Conservation (phyloP, 257 asterid species). For the Solanum pimpinellifolium region DNA sequence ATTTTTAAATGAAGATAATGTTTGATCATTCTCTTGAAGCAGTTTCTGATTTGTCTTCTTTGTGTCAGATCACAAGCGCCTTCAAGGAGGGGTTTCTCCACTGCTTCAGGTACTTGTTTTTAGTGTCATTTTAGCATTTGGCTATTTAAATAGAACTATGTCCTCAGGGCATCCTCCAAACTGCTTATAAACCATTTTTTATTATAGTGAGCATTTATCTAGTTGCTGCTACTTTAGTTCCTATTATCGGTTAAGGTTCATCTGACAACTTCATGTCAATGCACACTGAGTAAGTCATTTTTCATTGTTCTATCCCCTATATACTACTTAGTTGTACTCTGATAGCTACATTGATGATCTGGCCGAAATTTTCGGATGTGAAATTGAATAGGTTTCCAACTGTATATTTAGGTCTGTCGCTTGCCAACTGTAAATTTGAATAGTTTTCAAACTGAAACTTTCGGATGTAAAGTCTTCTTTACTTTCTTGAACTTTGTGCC, state of each 20-base stretch:
- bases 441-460: not conserved
- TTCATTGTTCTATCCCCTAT: not conserved
- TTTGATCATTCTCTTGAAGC: not conserved
- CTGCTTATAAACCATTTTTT: not conserved
- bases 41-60: not conserved
- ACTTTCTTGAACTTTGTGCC: not conserved
- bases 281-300: not conserved
- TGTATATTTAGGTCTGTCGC: not conserved
- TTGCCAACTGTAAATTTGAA: not conserved
- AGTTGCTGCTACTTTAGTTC: not conserved
- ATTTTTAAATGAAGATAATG: not conserved
- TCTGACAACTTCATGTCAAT: not conserved
- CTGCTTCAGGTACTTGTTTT: not conserved
- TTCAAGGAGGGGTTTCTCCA: not conserved
- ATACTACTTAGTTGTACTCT: not conserved
- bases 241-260: not conserved
- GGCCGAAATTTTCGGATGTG: not conserved
- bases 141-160: not conserved
- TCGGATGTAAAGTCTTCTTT: not conserved
- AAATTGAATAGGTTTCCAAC: not conserved
- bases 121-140: not conserved
- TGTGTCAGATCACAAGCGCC: constrained; percentile 33
- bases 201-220: not conserved
- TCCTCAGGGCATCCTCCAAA: not conserved
- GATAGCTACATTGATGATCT: not conserved